A percentile compares a stretch with the other conserved stretches of the same genome.
Evolutionary conservation across 2,329 filamentous ascomycete genomes (phyloP).

Genomic region (Xylogone sp.): DNA sequence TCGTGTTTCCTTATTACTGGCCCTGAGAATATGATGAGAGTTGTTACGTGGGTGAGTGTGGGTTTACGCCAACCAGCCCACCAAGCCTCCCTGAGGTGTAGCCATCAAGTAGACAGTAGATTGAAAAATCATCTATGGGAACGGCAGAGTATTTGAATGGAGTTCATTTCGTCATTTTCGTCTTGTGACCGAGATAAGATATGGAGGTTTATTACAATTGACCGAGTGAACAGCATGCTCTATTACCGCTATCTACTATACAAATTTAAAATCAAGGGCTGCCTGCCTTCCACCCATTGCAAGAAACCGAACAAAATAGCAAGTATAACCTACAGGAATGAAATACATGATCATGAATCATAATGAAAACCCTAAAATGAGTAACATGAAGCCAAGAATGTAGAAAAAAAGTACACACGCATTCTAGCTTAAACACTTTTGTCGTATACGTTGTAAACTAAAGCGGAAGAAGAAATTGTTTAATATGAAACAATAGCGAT

Average conservation of each 20-base stretch:
- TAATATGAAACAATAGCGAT: not conserved
- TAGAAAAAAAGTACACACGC: not conserved
- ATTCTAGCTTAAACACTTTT: not conserved
- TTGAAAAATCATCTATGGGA: too few relatives aligned
- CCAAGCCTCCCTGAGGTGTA: too few relatives aligned
- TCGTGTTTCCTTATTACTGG: too few relatives aligned
- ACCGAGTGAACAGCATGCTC: not conserved
- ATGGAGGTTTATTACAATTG: too few relatives aligned
- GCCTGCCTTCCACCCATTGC: not conserved
- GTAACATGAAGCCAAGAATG: not conserved
- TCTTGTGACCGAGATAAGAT: too few relatives aligned
- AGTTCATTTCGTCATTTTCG: too few relatives aligned
- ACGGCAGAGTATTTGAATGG: too few relatives aligned
- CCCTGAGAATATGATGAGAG: not conserved
- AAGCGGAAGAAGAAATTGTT: not conserved
- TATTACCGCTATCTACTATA: not conserved
- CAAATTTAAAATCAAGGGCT: not conserved
- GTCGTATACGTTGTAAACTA: not conserved
- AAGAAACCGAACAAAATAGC: not conserved
- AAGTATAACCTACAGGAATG: not conserved
- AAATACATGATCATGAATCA: constrained; percentile 18
- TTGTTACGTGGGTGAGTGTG: not conserved
- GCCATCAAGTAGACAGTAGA: too few relatives aligned
- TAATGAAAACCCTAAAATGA: constrained; percentile 5
- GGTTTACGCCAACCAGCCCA: not conserved